Conservation (phyloP, 495 filamentous ascomycete genomes). For the Neurospora sp. region DNA sequence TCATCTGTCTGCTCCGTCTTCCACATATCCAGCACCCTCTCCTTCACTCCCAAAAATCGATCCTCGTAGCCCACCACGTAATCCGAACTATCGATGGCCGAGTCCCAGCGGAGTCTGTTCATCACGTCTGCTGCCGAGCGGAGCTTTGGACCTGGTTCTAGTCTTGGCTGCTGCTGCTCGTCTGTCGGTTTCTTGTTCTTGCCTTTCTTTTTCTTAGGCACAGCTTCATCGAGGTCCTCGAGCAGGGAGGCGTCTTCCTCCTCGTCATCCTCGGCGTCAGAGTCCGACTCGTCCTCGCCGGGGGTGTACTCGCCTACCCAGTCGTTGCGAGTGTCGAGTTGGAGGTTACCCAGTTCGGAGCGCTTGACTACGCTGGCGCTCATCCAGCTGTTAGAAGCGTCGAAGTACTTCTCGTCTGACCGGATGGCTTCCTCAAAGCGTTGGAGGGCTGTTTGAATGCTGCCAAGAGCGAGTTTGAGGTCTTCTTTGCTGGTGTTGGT, state of each 20-base stretch:
- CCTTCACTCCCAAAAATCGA: constrained; percentile 55
- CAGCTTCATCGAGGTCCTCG: constrained; percentile 19
- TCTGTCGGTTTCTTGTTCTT: constrained; percentile 9
- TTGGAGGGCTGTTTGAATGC: constrained; percentile 29
- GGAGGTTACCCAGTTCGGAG: constrained; percentile 23
- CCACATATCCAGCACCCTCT: constrained; percentile 56
- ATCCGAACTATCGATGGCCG: constrained; percentile 46
- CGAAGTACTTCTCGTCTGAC: constrained; percentile 37
- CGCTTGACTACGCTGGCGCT: constrained; percentile 29
- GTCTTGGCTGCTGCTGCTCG: not conserved
- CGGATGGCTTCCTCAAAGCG: constrained; percentile 39
- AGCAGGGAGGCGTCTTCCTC: constrained; percentile 9
- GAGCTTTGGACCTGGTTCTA: constrained; percentile 21
- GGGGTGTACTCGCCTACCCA: constrained; percentile 34
- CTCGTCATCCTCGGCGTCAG: constrained; percentile 19
- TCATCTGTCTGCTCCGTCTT: constrained; percentile 69
- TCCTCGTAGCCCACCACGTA: constrained; percentile 70
- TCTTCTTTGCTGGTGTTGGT: constrained; percentile 20
- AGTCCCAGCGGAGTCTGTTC: constrained; percentile 65
- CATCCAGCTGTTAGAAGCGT: constrained; percentile 38
- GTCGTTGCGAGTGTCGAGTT: constrained; percentile 33
- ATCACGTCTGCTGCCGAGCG: constrained; percentile 51
- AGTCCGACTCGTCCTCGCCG: constrained; percentile 27
- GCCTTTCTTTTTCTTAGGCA: constrained; percentile 7
- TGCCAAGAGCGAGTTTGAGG: constrained; percentile 18